Conservation (phyloP, 192 early-diverging fungal genomes). For the Backusella liffmaniae region DNA sequence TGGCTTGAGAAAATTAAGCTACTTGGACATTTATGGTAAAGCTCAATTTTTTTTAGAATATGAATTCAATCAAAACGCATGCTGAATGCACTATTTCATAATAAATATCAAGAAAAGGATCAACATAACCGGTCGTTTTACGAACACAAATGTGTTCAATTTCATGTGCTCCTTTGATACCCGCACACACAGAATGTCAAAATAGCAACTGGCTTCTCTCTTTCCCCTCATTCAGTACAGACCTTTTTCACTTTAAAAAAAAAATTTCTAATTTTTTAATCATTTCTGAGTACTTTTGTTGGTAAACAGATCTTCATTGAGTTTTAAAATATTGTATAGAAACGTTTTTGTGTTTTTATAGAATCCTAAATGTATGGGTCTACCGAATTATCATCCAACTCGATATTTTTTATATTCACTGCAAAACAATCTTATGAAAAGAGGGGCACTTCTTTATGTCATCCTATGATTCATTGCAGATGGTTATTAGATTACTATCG, state of each 20-base stretch:
- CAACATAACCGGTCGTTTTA: neutral
- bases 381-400: neutral
- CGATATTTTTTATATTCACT: too few relatives aligned
- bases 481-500: neutral
- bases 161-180: neutral
- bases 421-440: too few relatives aligned
- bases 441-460: neutral
- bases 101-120: neutral
- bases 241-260: neutral
- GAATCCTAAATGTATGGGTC: neutral
- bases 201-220: neutral
- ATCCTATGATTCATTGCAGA: neutral
- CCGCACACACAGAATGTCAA: neutral
- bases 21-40: neutral
- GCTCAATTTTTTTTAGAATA: neutral
- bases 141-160: neutral
- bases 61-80: neutral
- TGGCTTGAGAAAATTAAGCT: neutral
- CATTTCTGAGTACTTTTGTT: neutral
- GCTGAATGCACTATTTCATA: neutral
- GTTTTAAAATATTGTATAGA: neutral
- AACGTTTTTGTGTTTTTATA: neutral
- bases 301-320: neutral
- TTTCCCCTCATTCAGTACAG: neutral
- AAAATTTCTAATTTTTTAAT: neutral